Conservation (phyloP, 257 asterid species). For the Echium plantagineum region DNA sequence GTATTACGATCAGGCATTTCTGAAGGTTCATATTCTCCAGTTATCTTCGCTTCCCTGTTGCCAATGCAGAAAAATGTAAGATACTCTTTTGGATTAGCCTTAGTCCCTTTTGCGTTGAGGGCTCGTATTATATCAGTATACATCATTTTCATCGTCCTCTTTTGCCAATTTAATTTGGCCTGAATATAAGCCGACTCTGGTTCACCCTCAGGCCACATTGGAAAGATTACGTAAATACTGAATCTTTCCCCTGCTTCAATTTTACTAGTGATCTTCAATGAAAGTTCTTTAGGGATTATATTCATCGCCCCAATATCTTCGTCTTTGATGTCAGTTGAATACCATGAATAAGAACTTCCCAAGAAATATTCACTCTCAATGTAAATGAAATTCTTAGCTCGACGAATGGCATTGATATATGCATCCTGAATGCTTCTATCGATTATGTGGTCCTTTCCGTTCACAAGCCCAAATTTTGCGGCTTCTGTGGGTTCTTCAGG, state of each 20-base stretch:
- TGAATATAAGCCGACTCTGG: constrained; percentile 46
- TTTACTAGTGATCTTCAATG: constrained; percentile 52
- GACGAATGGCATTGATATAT: constrained; percentile 57
- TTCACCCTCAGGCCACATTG: constrained; percentile 76
- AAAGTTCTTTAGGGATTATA: constrained; percentile 50
- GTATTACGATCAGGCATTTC: constrained; percentile 36
- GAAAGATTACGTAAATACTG: constrained; percentile 43
- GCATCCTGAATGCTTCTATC: constrained; percentile 71
- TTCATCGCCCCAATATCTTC: constrained; percentile 43
- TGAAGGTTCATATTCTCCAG: constrained; percentile 45
- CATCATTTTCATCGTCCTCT: constrained; percentile 67
- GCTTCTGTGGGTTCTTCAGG: constrained; percentile 57
- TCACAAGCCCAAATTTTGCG: constrained; percentile 45
- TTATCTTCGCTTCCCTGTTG: constrained; percentile 45
- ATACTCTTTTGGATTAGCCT: constrained; percentile 52
- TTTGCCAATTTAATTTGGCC: constrained; percentile 62
- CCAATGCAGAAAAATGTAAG: constrained; percentile 66
- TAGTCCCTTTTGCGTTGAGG: constrained; percentile 41
- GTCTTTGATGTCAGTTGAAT: constrained; percentile 41
- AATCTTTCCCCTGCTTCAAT: constrained; percentile 57
- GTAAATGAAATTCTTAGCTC: constrained; percentile 50
- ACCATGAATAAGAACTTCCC: constrained; percentile 59
- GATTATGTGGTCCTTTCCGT: constrained; percentile 63
- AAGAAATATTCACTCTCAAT: constrained; percentile 66
- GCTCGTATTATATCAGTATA: constrained; percentile 40